Evolutionary conservation across 768 basidiomycete species (phyloP), one percentile per base, ranked within the genome.

Genomic region (Tulasnella sp.): DNA sequence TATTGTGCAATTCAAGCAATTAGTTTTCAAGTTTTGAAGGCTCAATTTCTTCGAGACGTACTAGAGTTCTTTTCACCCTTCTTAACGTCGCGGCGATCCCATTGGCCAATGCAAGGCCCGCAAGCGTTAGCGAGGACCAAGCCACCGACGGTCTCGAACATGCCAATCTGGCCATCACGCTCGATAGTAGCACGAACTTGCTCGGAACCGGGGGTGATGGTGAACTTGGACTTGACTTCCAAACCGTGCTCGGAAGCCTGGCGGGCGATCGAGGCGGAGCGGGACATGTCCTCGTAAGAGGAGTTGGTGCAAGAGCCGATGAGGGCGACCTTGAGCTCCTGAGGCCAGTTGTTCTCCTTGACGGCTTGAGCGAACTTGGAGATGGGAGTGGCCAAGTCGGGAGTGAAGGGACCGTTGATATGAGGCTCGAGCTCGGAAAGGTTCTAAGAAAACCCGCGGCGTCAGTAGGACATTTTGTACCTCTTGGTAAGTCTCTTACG

Each of bases 261-360:
- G 77, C 86, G 86, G 76, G 92, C 94, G 79, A 99, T 97, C 62
- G 91, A 91, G 35, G 94, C 96, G 42, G 96, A 92, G 79, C 97
- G 94, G 41, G 94, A 91, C 96, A 98, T 97, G 83, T 99, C 97
- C 83, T 99, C 97, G 80, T 99, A 99, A 39, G 97, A 98, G 63
- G 97, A 98, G 88, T 99, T 99, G 80, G 97, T 98, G 89, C 97
- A 99, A 63, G 97, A 98, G 68, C 97, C 97, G 80, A 99, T 98
- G 73, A 99, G 89, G 74, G 88, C 94, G 77, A 98, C 97, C 84
- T 92, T 94, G 83, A 99, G 89, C 80, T 99, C 95, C 71, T 90
- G 85, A 41, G 97, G 97, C 97, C 97, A 98, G 80, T 86, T 84
- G 84, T 98, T 98, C 84, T 92, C 89, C 87, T 93, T 94, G 74